Percentiles rank a stretch among this genome's conserved stretches.
phyloP scores from a whole-genome alignment of 1,139 yeast genomes.

The Sugiyamaella xylanicola region DNA sequence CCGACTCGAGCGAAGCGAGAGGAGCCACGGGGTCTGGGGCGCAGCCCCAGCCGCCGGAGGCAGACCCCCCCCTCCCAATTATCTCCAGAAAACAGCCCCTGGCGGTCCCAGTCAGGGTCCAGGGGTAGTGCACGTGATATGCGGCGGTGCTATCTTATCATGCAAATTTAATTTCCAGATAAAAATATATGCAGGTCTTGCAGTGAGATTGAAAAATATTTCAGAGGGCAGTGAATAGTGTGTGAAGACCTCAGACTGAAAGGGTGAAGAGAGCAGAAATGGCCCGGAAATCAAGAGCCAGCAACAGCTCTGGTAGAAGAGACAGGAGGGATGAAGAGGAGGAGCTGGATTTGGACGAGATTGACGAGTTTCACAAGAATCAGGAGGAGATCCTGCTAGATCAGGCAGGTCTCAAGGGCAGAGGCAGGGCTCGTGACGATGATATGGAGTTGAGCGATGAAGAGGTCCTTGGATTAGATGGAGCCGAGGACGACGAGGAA shows the following conservation, averaged over 20 bases:
- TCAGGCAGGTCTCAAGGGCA: conserved; percentile 45
- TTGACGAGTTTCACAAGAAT: conserved; percentile 63
- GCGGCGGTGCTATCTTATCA: conserved; percentile 1
- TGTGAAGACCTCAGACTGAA: not conserved
- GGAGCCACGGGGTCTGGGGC: too few species aligned
- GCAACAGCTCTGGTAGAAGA: conserved; percentile 1
- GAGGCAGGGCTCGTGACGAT: conserved; percentile 44
- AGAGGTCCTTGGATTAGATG: conserved; percentile 50
- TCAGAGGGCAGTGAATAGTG: not conserved
- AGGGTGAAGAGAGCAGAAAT: not conserved
- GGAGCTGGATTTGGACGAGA: conserved; percentile 57
- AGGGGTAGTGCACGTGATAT: too few species aligned
- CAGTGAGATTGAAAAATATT: not conserved
- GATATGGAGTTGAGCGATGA: conserved; percentile 54
- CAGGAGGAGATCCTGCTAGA: conserved; percentile 63
- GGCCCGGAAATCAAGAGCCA: conserved; percentile 16
- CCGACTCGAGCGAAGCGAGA: too few species aligned
- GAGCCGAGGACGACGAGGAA: conserved; percentile 15
- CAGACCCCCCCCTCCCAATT: too few species aligned
- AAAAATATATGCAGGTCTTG: not conserved
- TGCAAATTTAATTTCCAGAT: not conserved
- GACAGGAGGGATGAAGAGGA: conserved; percentile 21
- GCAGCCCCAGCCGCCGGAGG: too few species aligned
- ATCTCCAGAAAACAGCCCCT: too few species aligned
- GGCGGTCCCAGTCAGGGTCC: too few species aligned